phyloP scores from a whole-genome alignment of 2,329 filamentous ascomycete genomes.

The Zymoseptoria pseudotritici region DNA sequence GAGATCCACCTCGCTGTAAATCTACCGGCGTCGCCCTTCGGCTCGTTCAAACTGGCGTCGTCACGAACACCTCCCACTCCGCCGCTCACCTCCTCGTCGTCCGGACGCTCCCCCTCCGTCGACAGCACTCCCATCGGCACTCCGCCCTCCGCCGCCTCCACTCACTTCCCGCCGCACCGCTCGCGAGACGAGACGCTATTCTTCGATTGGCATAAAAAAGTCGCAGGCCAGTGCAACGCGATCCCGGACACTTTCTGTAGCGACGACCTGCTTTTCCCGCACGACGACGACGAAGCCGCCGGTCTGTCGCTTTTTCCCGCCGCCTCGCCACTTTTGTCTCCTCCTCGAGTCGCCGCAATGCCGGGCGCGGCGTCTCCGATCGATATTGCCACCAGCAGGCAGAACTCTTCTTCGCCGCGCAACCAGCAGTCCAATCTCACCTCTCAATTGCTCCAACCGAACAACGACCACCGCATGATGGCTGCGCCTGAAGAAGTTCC shows the following conservation, averaged over 20 bases:
- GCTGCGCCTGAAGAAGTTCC: conserved; percentile 11
- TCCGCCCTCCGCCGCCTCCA: conserved; percentile 11
- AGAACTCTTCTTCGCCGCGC: conserved; percentile 51
- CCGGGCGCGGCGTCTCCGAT: conserved; percentile 49
- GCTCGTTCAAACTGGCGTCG: conserved; percentile 5
- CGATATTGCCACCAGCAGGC: conserved; percentile 48
- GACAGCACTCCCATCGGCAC: conserved; percentile 24
- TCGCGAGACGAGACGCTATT: conserved; percentile 13
- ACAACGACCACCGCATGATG: conserved; percentile 24
- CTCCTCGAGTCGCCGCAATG: conserved; percentile 36
- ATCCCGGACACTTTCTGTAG: conserved; percentile 20
- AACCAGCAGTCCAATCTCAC: conserved; percentile 58
- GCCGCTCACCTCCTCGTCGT: conserved; percentile 12
- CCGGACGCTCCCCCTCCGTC: conserved; percentile 18
- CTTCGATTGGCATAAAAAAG: conserved; percentile 14
- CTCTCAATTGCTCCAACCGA: conserved; percentile 48
- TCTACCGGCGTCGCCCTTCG: neutral
- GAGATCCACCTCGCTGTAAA: neutral
- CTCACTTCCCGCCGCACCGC: conserved; percentile 5
- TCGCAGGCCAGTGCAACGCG: conserved; percentile 9
- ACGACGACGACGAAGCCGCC: conserved; percentile 15
- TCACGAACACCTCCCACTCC: conserved; percentile 6
- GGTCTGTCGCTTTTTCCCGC: conserved; percentile 18
- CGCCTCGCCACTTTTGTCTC: conserved; percentile 13
- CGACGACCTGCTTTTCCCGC: conserved; percentile 27